Conservation (phyloP, 179 eudicot species). For the Drosera spatulata region DNA sequence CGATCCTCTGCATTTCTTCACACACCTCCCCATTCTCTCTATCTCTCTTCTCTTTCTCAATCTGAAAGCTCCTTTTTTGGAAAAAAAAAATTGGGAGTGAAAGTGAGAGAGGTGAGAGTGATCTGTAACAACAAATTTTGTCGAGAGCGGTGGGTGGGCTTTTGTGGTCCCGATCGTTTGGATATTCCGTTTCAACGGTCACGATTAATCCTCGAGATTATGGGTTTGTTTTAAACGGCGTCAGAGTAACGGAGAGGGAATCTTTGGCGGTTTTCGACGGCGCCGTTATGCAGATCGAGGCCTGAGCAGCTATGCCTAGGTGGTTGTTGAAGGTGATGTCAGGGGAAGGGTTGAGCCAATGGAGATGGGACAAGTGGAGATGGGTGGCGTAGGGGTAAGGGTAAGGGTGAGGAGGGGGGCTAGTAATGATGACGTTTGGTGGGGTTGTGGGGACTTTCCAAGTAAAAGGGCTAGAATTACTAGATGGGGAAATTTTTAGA, state of each 20-base stretch:
- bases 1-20: constrained; percentile 25
- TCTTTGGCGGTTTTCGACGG: constrained; percentile 4
- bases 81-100: background rate
- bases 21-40: constrained; percentile 22
- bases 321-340: no score
- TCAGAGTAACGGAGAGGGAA: constrained; percentile 7
- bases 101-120: constrained; percentile 1
- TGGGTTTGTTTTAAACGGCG: constrained; percentile 2
- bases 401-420: no score
- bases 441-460: no score
- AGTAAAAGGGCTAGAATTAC: no score
- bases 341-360: no score
- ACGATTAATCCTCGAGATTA: background rate
- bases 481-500: no score
- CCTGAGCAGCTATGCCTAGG: no score
- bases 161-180: background rate
- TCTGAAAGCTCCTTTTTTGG: background rate
- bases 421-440: no score
- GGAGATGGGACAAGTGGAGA: no score
- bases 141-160: background rate
- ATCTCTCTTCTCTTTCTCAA: background rate
- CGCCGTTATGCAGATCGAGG: constrained; percentile 6
- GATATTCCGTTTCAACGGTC: constrained; percentile 7
- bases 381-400: no score
- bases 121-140: background rate